These are phyloP conservation scores for Hebeloma cylindrosporum DNA, from an alignment of 768 basidiomycete genomes.

Conservation along the genomic window DNA sequence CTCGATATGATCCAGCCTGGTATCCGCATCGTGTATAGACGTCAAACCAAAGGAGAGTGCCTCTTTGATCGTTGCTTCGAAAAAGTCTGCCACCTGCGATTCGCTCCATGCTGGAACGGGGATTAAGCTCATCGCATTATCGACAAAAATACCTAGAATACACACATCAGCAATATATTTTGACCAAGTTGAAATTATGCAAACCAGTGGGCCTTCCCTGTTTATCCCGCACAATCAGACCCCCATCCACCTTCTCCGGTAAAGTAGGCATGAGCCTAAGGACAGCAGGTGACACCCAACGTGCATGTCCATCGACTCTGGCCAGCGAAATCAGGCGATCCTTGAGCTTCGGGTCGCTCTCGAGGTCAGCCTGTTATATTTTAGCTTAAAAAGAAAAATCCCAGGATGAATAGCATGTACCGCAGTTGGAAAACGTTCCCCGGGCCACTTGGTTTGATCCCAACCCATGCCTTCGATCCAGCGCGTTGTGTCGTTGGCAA, in stretches of 20 bases:
- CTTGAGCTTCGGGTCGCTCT: conserved; percentile 61
- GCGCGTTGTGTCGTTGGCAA: conserved; percentile 46
- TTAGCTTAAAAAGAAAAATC: background rate
- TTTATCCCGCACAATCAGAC: conserved; percentile 64
- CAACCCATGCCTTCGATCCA: conserved; percentile 93
- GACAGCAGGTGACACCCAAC: conserved; percentile 81
- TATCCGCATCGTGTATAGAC: conserved; percentile 81
- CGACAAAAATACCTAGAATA: conserved; percentile 67
- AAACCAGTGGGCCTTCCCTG: conserved; percentile 69
- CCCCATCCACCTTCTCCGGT: conserved; percentile 68
- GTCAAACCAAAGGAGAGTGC: conserved; percentile 82
- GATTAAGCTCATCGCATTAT: conserved; percentile 84
- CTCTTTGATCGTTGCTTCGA: conserved; percentile 61
- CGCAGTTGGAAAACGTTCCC: conserved; percentile 65
- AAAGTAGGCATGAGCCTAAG: conserved; percentile 62
- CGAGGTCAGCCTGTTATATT: conserved; percentile 66
- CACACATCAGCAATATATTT: background rate
- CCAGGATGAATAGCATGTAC: conserved; percentile 37
- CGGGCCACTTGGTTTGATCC: conserved; percentile 86
- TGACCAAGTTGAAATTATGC: background rate
- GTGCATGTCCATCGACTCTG: conserved; percentile 82
- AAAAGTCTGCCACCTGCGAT: conserved; percentile 56
- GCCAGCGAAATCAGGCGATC: conserved; percentile 71
- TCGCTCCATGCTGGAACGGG: conserved; percentile 63
- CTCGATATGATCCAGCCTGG: conserved; percentile 47